Evolutionary conservation across 257 asterid species (phyloP), one percentile per base, ranked within the genome.

Genomic region (Buddleja alternifolia): DNA sequence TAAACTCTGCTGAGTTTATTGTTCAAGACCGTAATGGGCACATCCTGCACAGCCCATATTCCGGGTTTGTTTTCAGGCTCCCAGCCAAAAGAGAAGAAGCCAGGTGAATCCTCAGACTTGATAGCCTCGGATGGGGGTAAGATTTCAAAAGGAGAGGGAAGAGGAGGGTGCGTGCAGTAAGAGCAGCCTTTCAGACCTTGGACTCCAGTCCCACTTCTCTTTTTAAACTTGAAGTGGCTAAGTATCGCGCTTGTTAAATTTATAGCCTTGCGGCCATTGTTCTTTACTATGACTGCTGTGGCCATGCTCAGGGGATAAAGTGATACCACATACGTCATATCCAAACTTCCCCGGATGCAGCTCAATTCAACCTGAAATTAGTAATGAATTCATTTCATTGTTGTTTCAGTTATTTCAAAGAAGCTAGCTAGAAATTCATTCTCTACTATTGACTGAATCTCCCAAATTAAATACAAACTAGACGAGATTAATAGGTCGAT

Each of bases 1-100:
- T 91, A 91, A 14, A 91, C 80, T 82, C 97, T 85, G 53, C 96
- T 84, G 24, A 90, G 68, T 85, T 88, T 90, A 64, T 88, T 89
- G 78, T 75, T 83, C 76, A 90, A 24, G 1, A 86, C 81, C 1
- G 96, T 86, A 48, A 83, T 77, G 2, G 92, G 96, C 50, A 82
- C 92, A 34, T 88, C 95, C 37, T 90, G 97, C 15, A 65, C 75
- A 0, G 74, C 42, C 97, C 97, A 90, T n/a, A 68, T 68, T 1
- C 96, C 96, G 0, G 80, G 76, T 75, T 82, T 83, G 17, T 69
- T 83, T 58, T 91, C 97, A 0, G 92, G 92, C 80, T 88, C 88
- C 85, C 85, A 88, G 0, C 89, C 96, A 9, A 88, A 86, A 11
- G 92, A 78, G 81, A 84, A 86, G 54, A 80, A 73, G 21, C 85